A percentile compares a stretch with the other conserved stretches of the same genome.
Conservation (phyloP, 257 asterid genomes). For the Capsicum chinense region DNA sequence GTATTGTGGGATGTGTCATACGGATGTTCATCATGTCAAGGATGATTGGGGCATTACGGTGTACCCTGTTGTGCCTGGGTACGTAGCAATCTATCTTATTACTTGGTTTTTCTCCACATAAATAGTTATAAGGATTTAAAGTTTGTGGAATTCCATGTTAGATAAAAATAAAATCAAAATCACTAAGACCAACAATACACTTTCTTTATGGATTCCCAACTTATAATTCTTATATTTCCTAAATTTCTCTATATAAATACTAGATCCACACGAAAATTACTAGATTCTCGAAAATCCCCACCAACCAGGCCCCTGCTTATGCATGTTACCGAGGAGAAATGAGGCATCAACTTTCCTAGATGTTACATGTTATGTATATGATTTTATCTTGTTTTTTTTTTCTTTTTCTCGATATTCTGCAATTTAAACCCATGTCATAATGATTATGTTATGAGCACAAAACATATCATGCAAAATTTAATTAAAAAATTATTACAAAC, state of each 20-base stretch:
- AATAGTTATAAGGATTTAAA: background rate
- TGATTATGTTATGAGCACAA: background rate
- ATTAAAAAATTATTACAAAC: background rate
- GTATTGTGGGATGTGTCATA: conserved; percentile 59
- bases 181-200: too few species aligned
- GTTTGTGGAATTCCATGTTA: too few species aligned
- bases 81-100: conserved; percentile 30
- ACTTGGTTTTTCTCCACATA: background rate
- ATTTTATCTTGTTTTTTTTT: background rate
- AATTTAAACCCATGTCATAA: background rate
- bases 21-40: conserved; percentile 50
- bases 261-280: too few species aligned
- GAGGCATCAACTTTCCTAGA: background rate
- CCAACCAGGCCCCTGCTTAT: too few species aligned
- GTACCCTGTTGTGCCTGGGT: conserved; percentile 64
- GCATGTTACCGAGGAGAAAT: background rate
- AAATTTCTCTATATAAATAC: too few species aligned
- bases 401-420: background rate
- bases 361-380: background rate
- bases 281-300: too few species aligned
- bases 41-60: conserved; percentile 55
- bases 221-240: too few species aligned
- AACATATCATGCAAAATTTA: background rate
- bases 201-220: too few species aligned
- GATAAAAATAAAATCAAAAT: too few species aligned